Conservation (phyloP, 2,329 filamentous ascomycete genomes). For the Aspergillus udagawae region DNA sequence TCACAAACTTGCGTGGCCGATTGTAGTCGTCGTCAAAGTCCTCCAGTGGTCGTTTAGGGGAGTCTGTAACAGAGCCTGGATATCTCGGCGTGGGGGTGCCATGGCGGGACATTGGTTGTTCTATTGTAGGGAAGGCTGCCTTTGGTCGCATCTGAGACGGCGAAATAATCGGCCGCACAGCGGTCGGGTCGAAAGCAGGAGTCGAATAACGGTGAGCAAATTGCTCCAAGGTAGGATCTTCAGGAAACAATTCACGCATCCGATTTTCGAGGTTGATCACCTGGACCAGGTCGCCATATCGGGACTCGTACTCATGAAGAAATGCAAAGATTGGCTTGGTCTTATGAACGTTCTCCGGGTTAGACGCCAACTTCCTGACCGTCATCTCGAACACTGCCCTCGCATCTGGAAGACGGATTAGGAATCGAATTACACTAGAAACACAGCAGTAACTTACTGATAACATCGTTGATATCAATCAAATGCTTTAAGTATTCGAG, state of each 20-base stretch:
- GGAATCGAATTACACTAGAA: not conserved
- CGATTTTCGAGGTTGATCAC: slow-evolving; percentile 86
- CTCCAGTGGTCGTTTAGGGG: slow-evolving; percentile 60
- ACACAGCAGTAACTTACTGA: slow-evolving; percentile 60
- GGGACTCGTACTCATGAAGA: slow-evolving; percentile 92
- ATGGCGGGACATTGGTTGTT: slow-evolving; percentile 24
- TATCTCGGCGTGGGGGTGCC: slow-evolving; percentile 35
- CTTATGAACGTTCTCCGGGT: slow-evolving; percentile 68
- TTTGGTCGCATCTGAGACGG: slow-evolving; percentile 73
- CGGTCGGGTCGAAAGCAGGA: slow-evolving; percentile 74
- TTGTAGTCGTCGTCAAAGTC: slow-evolving; percentile 68
- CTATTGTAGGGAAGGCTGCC: slow-evolving; percentile 30
- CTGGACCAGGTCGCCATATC: slow-evolving; percentile 87
- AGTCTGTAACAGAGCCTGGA: slow-evolving; percentile 36
- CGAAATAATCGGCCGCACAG: slow-evolving; percentile 78
- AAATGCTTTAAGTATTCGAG: slow-evolving; percentile 95
- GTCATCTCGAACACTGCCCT: slow-evolving; percentile 94
- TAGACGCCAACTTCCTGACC: slow-evolving; percentile 74
- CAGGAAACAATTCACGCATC: slow-evolving; percentile 90
- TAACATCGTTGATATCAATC: slow-evolving; percentile 86
- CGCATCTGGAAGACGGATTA: slow-evolving; percentile 60
- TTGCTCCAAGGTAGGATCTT: slow-evolving; percentile 70
- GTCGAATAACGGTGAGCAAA: slow-evolving; percentile 74
- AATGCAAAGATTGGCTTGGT: slow-evolving; percentile 83
- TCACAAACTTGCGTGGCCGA: slow-evolving; percentile 78